Evolutionary conservation across 495 filamentous ascomycete species (phyloP).

Genomic region (Penicillium longicatenatum): DNA sequence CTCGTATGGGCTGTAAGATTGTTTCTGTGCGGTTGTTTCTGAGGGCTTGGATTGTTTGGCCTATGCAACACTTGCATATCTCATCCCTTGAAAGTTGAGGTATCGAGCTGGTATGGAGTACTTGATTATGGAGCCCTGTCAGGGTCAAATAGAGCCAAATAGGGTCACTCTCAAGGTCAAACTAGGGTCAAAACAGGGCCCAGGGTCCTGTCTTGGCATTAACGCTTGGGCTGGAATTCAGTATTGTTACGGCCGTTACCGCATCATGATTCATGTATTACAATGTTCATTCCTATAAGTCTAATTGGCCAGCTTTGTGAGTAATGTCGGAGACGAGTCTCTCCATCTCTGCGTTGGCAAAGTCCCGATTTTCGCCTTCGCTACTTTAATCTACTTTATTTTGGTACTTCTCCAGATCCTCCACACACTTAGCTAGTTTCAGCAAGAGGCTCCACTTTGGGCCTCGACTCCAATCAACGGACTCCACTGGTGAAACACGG

Average conservation of each 20-base stretch:
- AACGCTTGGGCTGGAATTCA: too few species aligned
- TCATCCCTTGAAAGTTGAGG: slow-evolving; percentile 19
- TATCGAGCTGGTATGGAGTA: slow-evolving; percentile 12
- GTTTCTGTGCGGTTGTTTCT: not conserved
- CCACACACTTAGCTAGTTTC: slow-evolving; percentile 11
- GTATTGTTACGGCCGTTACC: too few species aligned
- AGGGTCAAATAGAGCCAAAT: slow-evolving; percentile 9
- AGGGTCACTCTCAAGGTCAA: not conserved
- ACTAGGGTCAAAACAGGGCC: slow-evolving; percentile 2
- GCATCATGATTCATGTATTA: too few species aligned
- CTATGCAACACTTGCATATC: slow-evolving; percentile 22
- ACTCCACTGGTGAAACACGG: slow-evolving; percentile 24
- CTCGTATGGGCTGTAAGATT: not conserved
- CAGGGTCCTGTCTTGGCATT: slow-evolving; percentile 10
- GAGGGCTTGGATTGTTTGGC: not conserved
- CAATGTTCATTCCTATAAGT: not conserved
- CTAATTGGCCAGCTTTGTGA: too few species aligned
- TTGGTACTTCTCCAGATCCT: slow-evolving; percentile 15
- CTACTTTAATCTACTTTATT: not conserved
- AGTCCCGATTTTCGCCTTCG: not conserved
- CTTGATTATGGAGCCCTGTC: not conserved
- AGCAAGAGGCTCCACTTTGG: slow-evolving; percentile 6
- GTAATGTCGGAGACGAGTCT: too few species aligned
- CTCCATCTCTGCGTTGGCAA: too few species aligned
- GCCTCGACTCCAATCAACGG: slow-evolving; percentile 23